Conservation (phyloP, 371 early-diverging fungal species). For the Synchytrium microbalum region DNA sequence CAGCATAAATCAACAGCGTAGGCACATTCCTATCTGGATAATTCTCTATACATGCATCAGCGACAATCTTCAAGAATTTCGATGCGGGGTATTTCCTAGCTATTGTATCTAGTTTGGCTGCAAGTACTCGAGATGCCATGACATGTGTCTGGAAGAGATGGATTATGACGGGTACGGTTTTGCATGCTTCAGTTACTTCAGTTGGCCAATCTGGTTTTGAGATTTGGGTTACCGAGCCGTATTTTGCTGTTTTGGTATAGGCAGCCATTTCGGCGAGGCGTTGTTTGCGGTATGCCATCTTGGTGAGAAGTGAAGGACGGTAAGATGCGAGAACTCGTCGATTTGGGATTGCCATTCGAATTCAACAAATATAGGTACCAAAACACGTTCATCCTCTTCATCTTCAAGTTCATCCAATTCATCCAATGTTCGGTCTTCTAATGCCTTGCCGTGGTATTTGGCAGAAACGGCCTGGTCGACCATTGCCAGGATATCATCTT, state of each 20-base stretch:
- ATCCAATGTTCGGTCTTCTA: constrained; percentile 65
- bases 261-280: constrained; percentile 71
- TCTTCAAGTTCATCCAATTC: constrained; percentile 89
- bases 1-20: constrained; percentile 80
- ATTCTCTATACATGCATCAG: constrained; percentile 86
- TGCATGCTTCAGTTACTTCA: constrained; percentile 87
- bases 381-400: constrained; percentile 61
- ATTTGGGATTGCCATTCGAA: not conserved
- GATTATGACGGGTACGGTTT: constrained; percentile 62
- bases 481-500: constrained; percentile 59
- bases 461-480: constrained; percentile 59
- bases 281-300: constrained; percentile 43
- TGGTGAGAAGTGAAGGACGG: no score
- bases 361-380: constrained; percentile 23
- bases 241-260: constrained; percentile 54
- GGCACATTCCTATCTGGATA: constrained; percentile 89
- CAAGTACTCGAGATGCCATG: constrained; percentile 75
- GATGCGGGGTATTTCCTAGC: constrained; percentile 73
- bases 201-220: constrained; percentile 84
- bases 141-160: constrained; percentile 68
- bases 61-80: constrained; percentile 87
- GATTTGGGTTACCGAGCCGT: constrained; percentile 73
- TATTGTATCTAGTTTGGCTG: constrained; percentile 62
- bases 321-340: not conserved
- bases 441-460: constrained; percentile 43